These are phyloP conservation scores for Anacardium occidentale DNA, from an alignment of 345 rosid genomes.

Conservation along the genomic window DNA sequence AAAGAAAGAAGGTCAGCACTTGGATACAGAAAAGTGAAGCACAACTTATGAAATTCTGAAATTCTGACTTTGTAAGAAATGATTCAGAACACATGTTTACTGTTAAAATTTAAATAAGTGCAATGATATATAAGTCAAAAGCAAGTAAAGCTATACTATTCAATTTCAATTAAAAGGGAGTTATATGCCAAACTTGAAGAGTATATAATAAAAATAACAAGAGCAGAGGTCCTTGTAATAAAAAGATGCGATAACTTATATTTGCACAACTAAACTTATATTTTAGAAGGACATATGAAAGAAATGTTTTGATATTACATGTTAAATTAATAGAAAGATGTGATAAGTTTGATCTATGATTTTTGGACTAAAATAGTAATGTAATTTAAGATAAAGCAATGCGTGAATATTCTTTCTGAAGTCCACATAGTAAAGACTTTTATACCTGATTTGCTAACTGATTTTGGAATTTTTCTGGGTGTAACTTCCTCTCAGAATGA, in stretches of 20 bases:
- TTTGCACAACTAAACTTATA: too few relatives aligned
- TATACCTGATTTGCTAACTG: conserved; percentile 65
- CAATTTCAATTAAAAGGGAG: not conserved
- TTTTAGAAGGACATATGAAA: too few relatives aligned
- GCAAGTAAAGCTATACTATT: not conserved
- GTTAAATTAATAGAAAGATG: too few relatives aligned
- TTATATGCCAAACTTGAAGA: not conserved
- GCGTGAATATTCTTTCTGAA: not conserved
- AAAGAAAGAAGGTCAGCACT: conserved; percentile 14
- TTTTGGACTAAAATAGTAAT: not conserved
- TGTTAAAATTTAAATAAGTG: not conserved
- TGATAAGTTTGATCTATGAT: not conserved
- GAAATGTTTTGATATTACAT: too few relatives aligned
- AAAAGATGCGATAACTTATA: not conserved
- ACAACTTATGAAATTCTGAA: conserved; percentile 3
- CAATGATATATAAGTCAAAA: not conserved
- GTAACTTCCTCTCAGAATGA: conserved; percentile 63
- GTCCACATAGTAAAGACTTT: not conserved
- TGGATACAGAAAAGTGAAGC: not conserved
- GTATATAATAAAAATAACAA: too few relatives aligned
- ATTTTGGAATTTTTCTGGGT: conserved; percentile 66
- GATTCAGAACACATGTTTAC: not conserved
- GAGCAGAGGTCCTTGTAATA: not conserved
- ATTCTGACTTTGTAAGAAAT: not conserved
- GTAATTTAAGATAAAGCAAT: not conserved